phyloP scores from a whole-genome alignment of 2,329 filamentous ascomycete species.

The Neodidymelliopsis sp. region DNA sequence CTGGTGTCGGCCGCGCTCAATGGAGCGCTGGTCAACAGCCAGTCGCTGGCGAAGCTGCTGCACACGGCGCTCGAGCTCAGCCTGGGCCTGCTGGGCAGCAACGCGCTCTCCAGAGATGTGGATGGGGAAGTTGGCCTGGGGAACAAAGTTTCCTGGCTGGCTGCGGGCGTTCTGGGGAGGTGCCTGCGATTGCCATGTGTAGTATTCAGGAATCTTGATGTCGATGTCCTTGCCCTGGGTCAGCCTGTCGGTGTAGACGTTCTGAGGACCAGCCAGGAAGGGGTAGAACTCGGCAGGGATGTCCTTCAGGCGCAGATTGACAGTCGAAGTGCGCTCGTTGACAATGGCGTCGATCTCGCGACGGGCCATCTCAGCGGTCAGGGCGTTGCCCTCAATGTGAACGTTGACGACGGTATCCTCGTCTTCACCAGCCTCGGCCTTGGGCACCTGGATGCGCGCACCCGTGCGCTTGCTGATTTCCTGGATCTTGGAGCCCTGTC shows the following conservation, averaged over 20 bases:
- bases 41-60: slow-evolving; percentile 79
- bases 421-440: slow-evolving; percentile 80
- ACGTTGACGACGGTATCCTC: slow-evolving; percentile 83
- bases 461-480: slow-evolving; percentile 88
- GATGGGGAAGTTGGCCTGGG: slow-evolving; percentile 79
- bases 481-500: slow-evolving; percentile 88
- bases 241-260: slow-evolving; percentile 70
- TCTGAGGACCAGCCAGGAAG: slow-evolving; percentile 85
- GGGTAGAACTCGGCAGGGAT: slow-evolving; percentile 94
- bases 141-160: slow-evolving; percentile 72
- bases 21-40: slow-evolving; percentile 77
- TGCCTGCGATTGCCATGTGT: slow-evolving; percentile 73
- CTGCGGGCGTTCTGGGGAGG: slow-evolving; percentile 70
- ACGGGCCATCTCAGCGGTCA: slow-evolving; percentile 83
- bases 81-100: slow-evolving; percentile 80
- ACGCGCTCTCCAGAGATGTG: slow-evolving; percentile 84
- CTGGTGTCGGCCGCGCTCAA: slow-evolving; percentile 88
- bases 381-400: slow-evolving; percentile 86
- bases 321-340: slow-evolving; percentile 81
- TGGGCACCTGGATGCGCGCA: slow-evolving; percentile 88
- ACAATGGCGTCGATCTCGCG: slow-evolving; percentile 88
- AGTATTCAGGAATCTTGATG: slow-evolving; percentile 82
- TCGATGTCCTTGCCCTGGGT: slow-evolving; percentile 78
- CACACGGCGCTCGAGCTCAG: slow-evolving; percentile 80
- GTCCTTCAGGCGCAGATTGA: slow-evolving; percentile 80